Conservation (phyloP, 345 rosid genomes). For the Psidium guajava region DNA sequence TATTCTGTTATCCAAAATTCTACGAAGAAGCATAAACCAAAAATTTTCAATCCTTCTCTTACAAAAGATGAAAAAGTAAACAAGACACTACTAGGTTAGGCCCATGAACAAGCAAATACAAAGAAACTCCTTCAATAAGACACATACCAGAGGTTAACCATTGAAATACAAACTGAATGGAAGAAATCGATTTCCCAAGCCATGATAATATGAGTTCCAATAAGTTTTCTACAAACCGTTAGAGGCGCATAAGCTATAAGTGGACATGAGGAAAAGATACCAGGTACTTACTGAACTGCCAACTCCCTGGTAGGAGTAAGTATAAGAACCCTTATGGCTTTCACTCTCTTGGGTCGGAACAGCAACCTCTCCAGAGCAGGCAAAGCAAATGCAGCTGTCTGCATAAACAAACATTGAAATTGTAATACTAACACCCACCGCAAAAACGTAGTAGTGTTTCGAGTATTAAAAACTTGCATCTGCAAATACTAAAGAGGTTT, state of each 20-base stretch:
- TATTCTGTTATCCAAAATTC: not conserved
- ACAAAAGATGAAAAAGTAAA: not conserved
- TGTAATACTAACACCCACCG: not conserved
- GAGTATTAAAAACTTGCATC: not conserved
- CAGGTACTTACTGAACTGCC: conserved; percentile 79
- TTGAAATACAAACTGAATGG: not conserved
- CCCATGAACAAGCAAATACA: not conserved
- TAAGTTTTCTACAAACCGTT: not conserved
- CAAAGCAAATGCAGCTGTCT: conserved; percentile 93
- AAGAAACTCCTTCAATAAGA: not conserved
- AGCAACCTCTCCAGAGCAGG: conserved; percentile 88
- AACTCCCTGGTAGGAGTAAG: conserved; percentile 92
- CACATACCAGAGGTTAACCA: not conserved
- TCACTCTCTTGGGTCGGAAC: conserved; percentile 76
- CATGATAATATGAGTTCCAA: not conserved
- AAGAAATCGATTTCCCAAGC: not conserved
- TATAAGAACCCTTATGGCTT: conserved; percentile 81
- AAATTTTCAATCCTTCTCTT: not conserved
- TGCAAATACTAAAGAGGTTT: not conserved
- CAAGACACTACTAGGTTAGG: not conserved
- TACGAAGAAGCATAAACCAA: not conserved
- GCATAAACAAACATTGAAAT: conserved; percentile 2
- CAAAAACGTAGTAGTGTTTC: not conserved
- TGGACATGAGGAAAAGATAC: not conserved
- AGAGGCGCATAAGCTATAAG: not conserved